These are phyloP conservation scores for Luffa aegyptiaca DNA, from an alignment of 306 rosid genomes.

Conservation along the genomic window DNA sequence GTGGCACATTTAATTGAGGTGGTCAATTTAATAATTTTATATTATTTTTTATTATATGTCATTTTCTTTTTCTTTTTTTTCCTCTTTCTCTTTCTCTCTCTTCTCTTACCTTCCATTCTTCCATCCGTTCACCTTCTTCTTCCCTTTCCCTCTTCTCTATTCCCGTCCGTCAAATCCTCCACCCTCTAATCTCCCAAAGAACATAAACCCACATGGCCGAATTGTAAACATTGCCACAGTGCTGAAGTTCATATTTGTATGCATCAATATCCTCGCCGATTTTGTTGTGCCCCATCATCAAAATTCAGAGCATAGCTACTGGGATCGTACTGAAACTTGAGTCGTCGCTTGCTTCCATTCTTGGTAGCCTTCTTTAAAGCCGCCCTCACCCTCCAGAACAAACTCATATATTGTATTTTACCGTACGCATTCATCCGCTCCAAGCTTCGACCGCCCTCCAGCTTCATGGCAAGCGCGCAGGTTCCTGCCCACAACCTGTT, in stretches of 20 bases:
- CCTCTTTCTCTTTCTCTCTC: no score
- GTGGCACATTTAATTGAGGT: no score
- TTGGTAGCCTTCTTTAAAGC: slow-evolving; percentile 60
- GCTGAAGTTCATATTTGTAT: slow-evolving; percentile 15
- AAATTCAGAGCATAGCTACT: slow-evolving; percentile 17
- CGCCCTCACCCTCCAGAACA: slow-evolving; percentile 65
- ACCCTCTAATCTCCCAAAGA: no score
- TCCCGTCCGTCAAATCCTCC: no score
- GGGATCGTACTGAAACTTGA: slow-evolving; percentile 69
- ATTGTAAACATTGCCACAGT: slow-evolving; percentile 15
- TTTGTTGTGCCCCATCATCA: slow-evolving; percentile 49
- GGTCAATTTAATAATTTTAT: no score
- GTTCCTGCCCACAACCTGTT: background rate
- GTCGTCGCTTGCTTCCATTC: slow-evolving; percentile 28
- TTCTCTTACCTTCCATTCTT: no score
- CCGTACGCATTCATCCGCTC: slow-evolving; percentile 40
- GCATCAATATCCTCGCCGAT: slow-evolving; percentile 16
- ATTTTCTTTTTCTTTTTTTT: no score
- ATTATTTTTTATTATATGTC: no score
- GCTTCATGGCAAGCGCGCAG: slow-evolving; percentile 32
- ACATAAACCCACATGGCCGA: slow-evolving; percentile 56
- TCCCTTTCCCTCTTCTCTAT: no score
- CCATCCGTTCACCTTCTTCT: no score
- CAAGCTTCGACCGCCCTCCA: slow-evolving; percentile 13
- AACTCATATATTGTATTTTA: slow-evolving; percentile 46